Conservation (phyloP, 2,329 filamentous ascomycete species). For the Xylariales sp. region DNA sequence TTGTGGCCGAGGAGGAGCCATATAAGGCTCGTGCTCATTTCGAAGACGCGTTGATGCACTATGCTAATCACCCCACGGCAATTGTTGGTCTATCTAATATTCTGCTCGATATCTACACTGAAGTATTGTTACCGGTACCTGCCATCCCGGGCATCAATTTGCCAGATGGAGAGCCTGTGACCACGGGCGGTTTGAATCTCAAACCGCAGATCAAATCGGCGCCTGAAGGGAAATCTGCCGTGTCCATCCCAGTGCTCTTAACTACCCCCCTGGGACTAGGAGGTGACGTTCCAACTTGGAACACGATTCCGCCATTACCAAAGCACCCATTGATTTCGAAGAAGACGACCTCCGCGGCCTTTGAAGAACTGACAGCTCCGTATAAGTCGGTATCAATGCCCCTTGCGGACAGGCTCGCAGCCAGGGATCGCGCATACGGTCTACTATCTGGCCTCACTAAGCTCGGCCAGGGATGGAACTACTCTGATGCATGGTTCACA, state of each 20-base stretch:
- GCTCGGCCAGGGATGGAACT: conserved; percentile 83
- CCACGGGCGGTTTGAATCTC: conserved; percentile 9
- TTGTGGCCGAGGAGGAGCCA: conserved; percentile 55
- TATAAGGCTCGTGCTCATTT: conserved; percentile 72
- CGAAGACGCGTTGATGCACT: conserved; percentile 76
- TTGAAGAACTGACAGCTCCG: conserved; percentile 42
- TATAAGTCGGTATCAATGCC: conserved; percentile 61
- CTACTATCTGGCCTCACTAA: conserved; percentile 81
- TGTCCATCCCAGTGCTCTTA: conserved; percentile 26
- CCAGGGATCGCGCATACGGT: conserved; percentile 82
- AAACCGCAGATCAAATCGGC: no score
- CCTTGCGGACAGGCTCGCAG: conserved; percentile 77
- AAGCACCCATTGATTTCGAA: conserved; percentile 9
- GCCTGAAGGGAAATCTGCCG: conserved; percentile 7
- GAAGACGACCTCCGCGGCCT: conserved; percentile 15
- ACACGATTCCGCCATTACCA: no score
- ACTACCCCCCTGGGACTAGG: conserved; percentile 44
- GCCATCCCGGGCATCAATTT: conserved; percentile 42
- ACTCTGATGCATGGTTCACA: conserved; percentile 88
- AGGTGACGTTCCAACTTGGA: conserved; percentile 10
- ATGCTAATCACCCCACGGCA: conserved; percentile 72
- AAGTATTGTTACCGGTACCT: conserved; percentile 58
- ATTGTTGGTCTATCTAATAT: conserved; percentile 82
- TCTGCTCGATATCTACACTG: conserved; percentile 77
- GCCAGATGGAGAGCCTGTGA: conserved; percentile 22